Base-by-base conservation (phyloP, 2,329 filamentous ascomycete species). In the Didymella pomorum region DNA sequence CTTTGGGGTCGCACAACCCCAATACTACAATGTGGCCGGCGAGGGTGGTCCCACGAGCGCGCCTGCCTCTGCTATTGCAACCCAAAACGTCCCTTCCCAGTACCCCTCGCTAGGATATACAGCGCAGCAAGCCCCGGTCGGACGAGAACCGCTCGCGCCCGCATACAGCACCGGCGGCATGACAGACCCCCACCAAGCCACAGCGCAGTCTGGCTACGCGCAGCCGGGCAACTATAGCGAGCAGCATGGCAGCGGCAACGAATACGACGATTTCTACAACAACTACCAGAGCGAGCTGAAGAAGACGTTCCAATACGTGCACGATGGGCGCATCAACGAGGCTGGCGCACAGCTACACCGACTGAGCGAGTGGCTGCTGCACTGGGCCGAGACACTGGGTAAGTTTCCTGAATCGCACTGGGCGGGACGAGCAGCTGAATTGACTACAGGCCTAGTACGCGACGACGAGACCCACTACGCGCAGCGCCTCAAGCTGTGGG, bases 401-500 rank as follows among this genome's bases (percentile, higher is more conserved):
- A 82, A 78, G 86, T 79, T 65, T 58, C 54, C 62, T 55, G 60
- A 54, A 42, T 18, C 23, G 65, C 64, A 26, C 55, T 49, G 26
- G 21, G 65, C 61, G 56, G 69, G 61, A 66, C 67, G 70, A 78
- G 74, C 77, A 77, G 69, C 79, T 76, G 68, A 73, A 74, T 76
- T 77, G 72, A 78, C 75, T 72, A 63, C 78, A 97, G 93, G 92
- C 58, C 87, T 98, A 69, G 89, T 90, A 65, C 87, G 89, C 71
- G 93, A 98, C 79, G 90, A 97, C 75, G 87, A 90, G 72, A 83
- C 83, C 52, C 84, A 92, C 55, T 88, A 95, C 71, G 80, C 84
- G 55, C 89, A 95, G 67, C 88, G 93, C 54, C 85, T 97, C 65
- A 89, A 89, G 71, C 81, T 98, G 7, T 99, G 95, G 95, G 88